Conservation (phyloP, 306 rosid genomes). For the Quercus engelmannii region DNA sequence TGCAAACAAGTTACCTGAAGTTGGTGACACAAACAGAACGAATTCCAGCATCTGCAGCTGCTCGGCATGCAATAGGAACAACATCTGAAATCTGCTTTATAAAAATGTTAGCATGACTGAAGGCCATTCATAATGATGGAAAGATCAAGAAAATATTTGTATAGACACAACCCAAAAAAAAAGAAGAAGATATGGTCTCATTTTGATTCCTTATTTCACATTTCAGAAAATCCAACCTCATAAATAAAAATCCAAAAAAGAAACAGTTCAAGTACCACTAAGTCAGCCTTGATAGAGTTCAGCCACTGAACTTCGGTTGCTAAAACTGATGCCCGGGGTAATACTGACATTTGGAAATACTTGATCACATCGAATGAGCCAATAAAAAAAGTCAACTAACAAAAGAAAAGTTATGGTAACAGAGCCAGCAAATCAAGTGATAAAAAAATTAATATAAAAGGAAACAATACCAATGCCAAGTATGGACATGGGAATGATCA, state of each 20-base stretch:
- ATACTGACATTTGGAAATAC: conserved; percentile 24
- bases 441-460: background rate
- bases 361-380: background rate
- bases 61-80: conserved; percentile 95
- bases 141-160: no score
- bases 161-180: background rate
- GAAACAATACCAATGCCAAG: background rate
- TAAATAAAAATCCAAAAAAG: background rate
- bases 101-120: conserved; percentile 1
- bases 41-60: conserved; percentile 98
- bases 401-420: background rate
- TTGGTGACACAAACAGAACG: conserved; percentile 94
- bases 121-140: no score
- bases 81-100: conserved; percentile 81
- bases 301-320: conserved; percentile 77
- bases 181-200: background rate
- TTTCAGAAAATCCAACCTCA: background rate
- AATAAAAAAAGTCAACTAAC: background rate
- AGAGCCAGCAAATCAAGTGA: background rate
- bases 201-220: background rate
- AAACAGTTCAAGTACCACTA: conserved; percentile 63
- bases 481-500: background rate
- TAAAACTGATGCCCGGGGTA: conserved; percentile 74
- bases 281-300: conserved; percentile 80
- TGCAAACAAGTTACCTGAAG: conserved; percentile 56